Evolutionary conservation across 1,284 basidiomycete genomes (phyloP), one percentile per base, ranked within the genome.

Genomic region (Sanghuangporus weigelae): DNA sequence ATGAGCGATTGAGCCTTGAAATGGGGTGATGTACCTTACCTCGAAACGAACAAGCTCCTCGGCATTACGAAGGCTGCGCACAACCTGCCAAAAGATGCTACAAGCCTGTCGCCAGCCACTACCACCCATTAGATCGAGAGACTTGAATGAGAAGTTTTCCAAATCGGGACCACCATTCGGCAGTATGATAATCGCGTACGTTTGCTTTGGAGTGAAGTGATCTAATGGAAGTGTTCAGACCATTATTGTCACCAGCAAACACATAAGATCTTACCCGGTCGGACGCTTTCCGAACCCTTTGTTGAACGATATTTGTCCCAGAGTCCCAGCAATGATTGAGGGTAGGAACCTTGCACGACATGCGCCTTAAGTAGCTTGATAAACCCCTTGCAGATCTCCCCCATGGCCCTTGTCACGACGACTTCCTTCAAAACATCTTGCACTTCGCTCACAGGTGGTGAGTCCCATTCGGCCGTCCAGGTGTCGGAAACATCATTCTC

Each of bases 61-160:
- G 1, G 93, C 96, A 44, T 83, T 79, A 0, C 86, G 86, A 0
- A 98, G 79, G 0, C 91, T 80, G 57, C 85, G 84, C 0, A 86
- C 82, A 1, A 96, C 88, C 74, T 98, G 96, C 91, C 92, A 95
- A 74, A 98, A 95, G 31, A 98, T 76, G 58, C 88, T 89, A 65
- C 86, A 89, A 1, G 95, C 95, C 73, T 97, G 90, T 21, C 80
- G 77, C 96, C 96, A 98, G 1, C 87, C 87, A 4, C 71, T 78
- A 66, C 81, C 86, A 16, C 68, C 71, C 6, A 75, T 63, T 63
- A 76, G 77, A n/a, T 72, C 69, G 21, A 71, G 57, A 7, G 75
- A 71, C 40, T 74, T 71, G 71, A 96, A 93, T 6, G 76, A 79
- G 72, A 90, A 93, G 8, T 86, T 81, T 72, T 99, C 96, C 35